Percentiles rank a stretch among this genome's conserved stretches.
Evolutionary conservation across 805 yeast species (phyloP).

Genomic region (Hanseniaspora occidentalis): DNA sequence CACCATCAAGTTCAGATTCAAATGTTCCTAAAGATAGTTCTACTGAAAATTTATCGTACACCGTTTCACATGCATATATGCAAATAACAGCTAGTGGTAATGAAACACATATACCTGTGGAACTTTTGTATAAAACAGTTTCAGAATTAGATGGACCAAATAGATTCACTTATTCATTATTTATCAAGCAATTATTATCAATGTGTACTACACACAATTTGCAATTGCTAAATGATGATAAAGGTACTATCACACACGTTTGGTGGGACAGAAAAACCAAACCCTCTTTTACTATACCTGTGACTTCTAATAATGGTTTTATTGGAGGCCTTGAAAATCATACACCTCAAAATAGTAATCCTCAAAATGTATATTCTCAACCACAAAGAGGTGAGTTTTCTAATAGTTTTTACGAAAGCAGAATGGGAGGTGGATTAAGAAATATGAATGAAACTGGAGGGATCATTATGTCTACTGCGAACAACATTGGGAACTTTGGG

Average conservation of each 20-base stretch:
- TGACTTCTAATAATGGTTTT: too few relatives aligned
- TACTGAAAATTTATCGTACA: neutral
- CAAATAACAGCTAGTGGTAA: neutral
- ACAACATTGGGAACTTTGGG: too few relatives aligned
- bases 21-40: neutral
- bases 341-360: too few relatives aligned
- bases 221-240: conserved; percentile 12
- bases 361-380: too few relatives aligned
- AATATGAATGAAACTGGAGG: too few relatives aligned
- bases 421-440: too few relatives aligned
- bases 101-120: conserved; percentile 8
- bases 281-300: too few relatives aligned
- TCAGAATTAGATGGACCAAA: conserved; percentile 8
- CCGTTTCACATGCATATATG: neutral
- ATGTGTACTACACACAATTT: conserved; percentile 14
- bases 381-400: too few relatives aligned
- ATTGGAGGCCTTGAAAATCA: too few relatives aligned
- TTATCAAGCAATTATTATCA: conserved; percentile 12
- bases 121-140: conserved; percentile 14
- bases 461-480: too few relatives aligned
- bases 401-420: too few relatives aligned
- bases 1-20: neutral
- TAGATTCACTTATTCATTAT: conserved; percentile 9
- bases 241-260: conserved; percentile 17
- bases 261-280: too few relatives aligned